Conservation (phyloP, 2,329 filamentous ascomycete genomes). For the Ascocoryne sarcoides region DNA sequence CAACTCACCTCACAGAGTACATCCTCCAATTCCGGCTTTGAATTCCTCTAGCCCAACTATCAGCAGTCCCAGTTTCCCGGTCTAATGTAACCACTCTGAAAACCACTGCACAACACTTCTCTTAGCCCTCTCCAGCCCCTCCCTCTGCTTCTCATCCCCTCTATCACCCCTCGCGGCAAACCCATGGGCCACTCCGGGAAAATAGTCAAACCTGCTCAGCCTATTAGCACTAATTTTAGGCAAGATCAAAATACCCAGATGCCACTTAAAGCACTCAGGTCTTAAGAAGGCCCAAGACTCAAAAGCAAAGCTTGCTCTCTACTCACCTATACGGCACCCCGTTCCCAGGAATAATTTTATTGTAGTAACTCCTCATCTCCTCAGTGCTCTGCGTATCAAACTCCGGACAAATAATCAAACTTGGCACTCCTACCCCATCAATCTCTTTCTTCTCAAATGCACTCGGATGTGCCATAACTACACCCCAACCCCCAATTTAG, state of each 20-base stretch:
- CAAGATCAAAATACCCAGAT: too few species aligned
- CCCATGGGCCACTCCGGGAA: slow-evolving; percentile 40
- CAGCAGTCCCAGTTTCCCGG: too few species aligned
- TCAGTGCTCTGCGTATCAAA: slow-evolving; percentile 33
- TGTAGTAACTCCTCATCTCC: slow-evolving; percentile 38
- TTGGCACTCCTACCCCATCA: slow-evolving; percentile 36
- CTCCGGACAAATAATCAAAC: slow-evolving; percentile 45
- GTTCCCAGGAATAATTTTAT: slow-evolving; percentile 31
- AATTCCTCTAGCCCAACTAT: too few species aligned
- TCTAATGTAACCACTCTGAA: slow-evolving; percentile 13
- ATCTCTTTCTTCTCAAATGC: slow-evolving; percentile 38
- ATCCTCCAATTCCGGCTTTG: too few species aligned
- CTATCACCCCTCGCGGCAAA: slow-evolving; percentile 36
- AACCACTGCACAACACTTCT: slow-evolving; percentile 39
- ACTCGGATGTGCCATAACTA: slow-evolving; percentile 20
- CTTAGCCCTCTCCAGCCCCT: slow-evolving; percentile 40
- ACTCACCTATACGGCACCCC: slow-evolving; percentile 38
- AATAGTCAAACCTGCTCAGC: too few species aligned
- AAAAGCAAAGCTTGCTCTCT: too few species aligned
- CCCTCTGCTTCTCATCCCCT: slow-evolving; percentile 31
- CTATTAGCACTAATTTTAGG: too few species aligned
- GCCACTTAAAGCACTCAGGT: too few species aligned
- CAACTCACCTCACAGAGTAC: too few species aligned
- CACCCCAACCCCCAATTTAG: too few species aligned
- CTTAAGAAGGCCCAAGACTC: too few species aligned